Percentiles rank a stretch among this genome's conserved stretches.
These are phyloP conservation scores for Colletotrichum sp. DNA, from an alignment of 2,329 filamentous ascomycete genomes.

Conservation along the genomic window DNA sequence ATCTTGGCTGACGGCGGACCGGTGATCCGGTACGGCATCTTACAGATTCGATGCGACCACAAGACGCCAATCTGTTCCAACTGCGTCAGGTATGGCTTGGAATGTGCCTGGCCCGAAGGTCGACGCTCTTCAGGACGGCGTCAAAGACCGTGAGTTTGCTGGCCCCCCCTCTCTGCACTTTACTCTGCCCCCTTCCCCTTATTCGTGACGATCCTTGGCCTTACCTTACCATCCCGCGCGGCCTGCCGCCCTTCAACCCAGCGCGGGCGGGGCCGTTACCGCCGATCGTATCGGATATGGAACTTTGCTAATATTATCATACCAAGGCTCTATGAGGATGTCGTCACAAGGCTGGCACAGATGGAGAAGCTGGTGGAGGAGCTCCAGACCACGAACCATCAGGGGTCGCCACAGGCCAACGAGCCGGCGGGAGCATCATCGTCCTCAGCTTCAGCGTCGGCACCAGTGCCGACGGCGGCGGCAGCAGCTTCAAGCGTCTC, in stretches of 20 bases:
- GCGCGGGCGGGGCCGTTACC: neutral
- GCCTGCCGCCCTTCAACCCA: neutral
- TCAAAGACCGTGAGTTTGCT: constrained; percentile 13
- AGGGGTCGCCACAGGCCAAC: neutral
- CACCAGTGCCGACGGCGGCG: neutral
- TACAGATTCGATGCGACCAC: constrained; percentile 18
- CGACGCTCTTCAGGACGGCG: constrained; percentile 17
- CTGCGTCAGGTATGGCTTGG: constrained; percentile 17
- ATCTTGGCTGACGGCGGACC: constrained; percentile 1
- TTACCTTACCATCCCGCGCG: neutral
- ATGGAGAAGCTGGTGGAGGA: constrained; percentile 20
- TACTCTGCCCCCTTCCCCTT: neutral
- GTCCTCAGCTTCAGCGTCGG: neutral
- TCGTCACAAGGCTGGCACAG: constrained; percentile 17
- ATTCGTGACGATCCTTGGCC: neutral
- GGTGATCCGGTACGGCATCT: neutral
- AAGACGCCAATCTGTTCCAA: constrained; percentile 16
- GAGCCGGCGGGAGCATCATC: neutral
- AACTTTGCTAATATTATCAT: neutral
- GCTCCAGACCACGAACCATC: constrained; percentile 9
- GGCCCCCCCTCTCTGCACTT: neutral
- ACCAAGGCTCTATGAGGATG: constrained; percentile 18
- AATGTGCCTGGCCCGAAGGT: constrained; percentile 18
- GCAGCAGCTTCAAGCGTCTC: neutral
- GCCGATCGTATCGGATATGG: neutral